Evolutionary conservation across 2,329 filamentous ascomycete genomes (phyloP).

Genomic region (Claviceps citrina): DNA sequence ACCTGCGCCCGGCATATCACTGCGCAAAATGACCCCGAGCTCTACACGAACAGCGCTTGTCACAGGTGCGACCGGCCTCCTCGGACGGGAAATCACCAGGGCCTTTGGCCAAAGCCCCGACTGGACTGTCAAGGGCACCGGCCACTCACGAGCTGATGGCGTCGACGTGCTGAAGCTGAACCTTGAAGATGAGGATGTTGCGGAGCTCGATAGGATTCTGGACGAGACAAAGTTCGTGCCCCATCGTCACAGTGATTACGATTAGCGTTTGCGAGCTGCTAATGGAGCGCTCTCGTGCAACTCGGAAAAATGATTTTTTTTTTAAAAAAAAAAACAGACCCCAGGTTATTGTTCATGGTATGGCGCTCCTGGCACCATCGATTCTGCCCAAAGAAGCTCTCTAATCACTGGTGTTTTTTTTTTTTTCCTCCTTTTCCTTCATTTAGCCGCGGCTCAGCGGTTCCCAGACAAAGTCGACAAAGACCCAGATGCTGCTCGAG

Average conservation of each 20-base stretch:
- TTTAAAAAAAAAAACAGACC: constrained; percentile 47
- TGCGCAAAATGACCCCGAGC: not conserved
- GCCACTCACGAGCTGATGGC: constrained; percentile 58
- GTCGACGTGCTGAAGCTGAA: constrained; percentile 49
- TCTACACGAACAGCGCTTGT: constrained; percentile 43
- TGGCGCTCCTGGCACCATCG: constrained; percentile 1
- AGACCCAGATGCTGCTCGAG: constrained; percentile 58
- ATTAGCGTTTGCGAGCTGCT: not conserved
- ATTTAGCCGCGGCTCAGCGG: constrained; percentile 64
- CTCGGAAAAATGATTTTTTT: too few relatives aligned
- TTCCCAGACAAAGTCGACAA: constrained; percentile 75
- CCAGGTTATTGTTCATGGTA: constrained; percentile 68
- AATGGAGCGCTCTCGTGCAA: not conserved
- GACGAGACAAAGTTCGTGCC: constrained; percentile 37
- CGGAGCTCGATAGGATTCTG: constrained; percentile 33
- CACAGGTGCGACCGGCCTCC: constrained; percentile 71
- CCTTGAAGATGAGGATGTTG: constrained; percentile 23
- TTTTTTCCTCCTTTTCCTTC: too few relatives aligned
- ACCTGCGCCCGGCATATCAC: too few relatives aligned
- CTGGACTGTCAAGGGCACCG: constrained; percentile 60
- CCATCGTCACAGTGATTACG: too few relatives aligned
- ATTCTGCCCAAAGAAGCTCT: not conserved
- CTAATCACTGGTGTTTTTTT: too few relatives aligned
- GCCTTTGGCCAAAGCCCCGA: constrained; percentile 41
- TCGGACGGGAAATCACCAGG: constrained; percentile 63